Evolutionary conservation across 2,329 filamentous ascomycete genomes (phyloP).

Genomic region (Emmonsia crescens): DNA sequence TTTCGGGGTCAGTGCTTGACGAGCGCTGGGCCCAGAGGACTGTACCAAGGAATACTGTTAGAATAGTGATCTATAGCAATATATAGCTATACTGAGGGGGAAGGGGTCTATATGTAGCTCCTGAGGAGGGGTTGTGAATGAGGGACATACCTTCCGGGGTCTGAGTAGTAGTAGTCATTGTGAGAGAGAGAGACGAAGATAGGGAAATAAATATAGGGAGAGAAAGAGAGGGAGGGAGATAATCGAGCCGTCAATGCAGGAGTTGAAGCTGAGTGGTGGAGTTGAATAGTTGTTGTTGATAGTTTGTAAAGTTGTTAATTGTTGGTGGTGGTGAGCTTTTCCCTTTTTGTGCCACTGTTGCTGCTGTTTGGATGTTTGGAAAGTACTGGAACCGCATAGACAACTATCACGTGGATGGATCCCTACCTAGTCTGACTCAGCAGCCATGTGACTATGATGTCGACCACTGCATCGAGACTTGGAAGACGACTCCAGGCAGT

Average conservation of each 20-base stretch:
- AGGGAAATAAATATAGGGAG: slow-evolving; percentile 14
- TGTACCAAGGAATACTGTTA: slow-evolving; percentile 27
- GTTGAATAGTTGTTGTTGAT: slow-evolving; percentile 14
- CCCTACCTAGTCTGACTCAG: background rate
- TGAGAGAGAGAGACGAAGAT: slow-evolving; percentile 5
- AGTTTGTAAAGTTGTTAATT: background rate
- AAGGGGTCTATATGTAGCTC: too few species aligned
- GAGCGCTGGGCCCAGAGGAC: slow-evolving; percentile 99
- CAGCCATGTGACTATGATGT: background rate
- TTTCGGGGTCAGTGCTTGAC: slow-evolving; percentile 62
- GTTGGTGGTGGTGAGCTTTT: background rate
- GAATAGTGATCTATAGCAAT: background rate
- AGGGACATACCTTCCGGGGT: slow-evolving; percentile 36
- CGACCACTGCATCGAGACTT: background rate
- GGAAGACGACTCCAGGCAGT: background rate
- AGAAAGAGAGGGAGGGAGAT: slow-evolving; percentile 6
- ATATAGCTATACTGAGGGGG: background rate
- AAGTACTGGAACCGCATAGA: slow-evolving; percentile 29
- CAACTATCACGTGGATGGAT: slow-evolving; percentile 2
- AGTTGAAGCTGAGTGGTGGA: slow-evolving; percentile 12
- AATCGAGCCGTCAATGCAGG: too few species aligned
- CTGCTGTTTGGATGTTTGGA: slow-evolving; percentile 21
- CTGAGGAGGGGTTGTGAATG: background rate
- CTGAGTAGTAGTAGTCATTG: slow-evolving; percentile 24
- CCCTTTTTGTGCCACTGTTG: slow-evolving; percentile 17